Evolutionary conservation across 768 basidiomycete genomes (phyloP).

Genomic region (Serendipita sp.): DNA sequence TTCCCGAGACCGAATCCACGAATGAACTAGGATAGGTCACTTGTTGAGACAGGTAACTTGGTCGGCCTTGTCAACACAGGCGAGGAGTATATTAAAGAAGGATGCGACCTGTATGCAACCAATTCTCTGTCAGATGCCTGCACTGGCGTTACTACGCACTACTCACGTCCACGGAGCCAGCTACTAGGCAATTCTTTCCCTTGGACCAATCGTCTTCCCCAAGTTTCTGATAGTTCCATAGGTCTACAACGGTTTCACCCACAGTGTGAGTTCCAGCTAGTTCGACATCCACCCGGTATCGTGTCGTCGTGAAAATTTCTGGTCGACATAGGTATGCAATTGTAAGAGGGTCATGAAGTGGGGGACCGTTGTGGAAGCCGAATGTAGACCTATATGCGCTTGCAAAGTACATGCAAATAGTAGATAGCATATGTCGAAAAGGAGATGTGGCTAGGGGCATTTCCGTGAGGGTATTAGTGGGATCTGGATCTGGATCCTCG

Average conservation of each 20-base stretch:
- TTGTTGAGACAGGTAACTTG: slow-evolving; percentile 41
- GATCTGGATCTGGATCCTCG: slow-evolving; percentile 10
- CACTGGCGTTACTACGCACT: background rate
- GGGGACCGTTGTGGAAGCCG: slow-evolving; percentile 72
- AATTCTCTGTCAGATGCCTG: slow-evolving; percentile 2
- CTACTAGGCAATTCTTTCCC: slow-evolving; percentile 64
- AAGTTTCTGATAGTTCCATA: slow-evolving; percentile 41
- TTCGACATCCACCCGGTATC: slow-evolving; percentile 78
- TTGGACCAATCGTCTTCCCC: slow-evolving; percentile 54
- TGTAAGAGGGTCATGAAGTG: slow-evolving; percentile 74
- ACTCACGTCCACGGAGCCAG: slow-evolving; percentile 50
- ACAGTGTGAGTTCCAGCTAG: slow-evolving; percentile 43
- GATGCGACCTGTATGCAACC: slow-evolving; percentile 29
- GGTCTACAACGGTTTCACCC: slow-evolving; percentile 70
- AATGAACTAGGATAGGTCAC: background rate
- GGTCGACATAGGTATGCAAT: slow-evolving; percentile 61
- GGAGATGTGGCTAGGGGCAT: slow-evolving; percentile 20
- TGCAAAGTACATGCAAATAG: slow-evolving; percentile 59
- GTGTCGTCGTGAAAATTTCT: slow-evolving; percentile 38
- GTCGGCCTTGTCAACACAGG: slow-evolving; percentile 44
- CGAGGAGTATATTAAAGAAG: slow-evolving; percentile 52
- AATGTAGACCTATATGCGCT: slow-evolving; percentile 56
- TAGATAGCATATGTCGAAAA: slow-evolving; percentile 58
- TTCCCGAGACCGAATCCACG: background rate
- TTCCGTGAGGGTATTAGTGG: slow-evolving; percentile 17